phyloP scores from a whole-genome alignment of 441 rosid species.

The Aquilaria agallochum region DNA sequence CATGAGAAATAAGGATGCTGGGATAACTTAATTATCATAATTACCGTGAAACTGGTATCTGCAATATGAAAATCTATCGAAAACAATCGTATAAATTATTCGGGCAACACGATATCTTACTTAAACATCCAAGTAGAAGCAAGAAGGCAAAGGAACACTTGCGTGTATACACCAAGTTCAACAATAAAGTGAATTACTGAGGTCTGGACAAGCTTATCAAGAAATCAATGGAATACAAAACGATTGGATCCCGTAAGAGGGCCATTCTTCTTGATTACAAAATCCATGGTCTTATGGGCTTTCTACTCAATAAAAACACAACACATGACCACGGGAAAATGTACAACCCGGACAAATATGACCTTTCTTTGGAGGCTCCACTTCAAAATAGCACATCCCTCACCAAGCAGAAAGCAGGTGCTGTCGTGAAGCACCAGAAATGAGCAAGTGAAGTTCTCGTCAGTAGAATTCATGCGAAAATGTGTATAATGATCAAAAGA shows the following conservation, averaged over 20 bases:
- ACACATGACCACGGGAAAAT: slow-evolving; percentile 25
- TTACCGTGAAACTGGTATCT: too few species aligned
- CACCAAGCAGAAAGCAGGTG: slow-evolving; percentile 1
- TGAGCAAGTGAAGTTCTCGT: background rate
- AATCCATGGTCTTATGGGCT: slow-evolving; percentile 32
- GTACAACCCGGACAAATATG: slow-evolving; percentile 18
- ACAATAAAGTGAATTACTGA: slow-evolving; percentile 28
- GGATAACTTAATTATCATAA: too few species aligned
- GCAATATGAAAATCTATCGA: too few species aligned
- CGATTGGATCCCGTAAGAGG: slow-evolving; percentile 25
- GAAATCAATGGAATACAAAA: slow-evolving; percentile 41
- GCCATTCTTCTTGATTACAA: slow-evolving; percentile 26
- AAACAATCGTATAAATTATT: too few species aligned
- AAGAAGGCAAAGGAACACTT: too few species aligned
- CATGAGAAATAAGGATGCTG: too few species aligned
- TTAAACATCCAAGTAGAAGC: too few species aligned
- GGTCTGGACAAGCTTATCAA: slow-evolving; percentile 12
- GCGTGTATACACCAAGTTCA: slow-evolving; percentile 2
- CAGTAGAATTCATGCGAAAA: background rate
- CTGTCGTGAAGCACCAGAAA: background rate
- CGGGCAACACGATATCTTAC: too few species aligned
- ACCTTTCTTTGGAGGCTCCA: slow-evolving; percentile 18
- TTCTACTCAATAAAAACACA: slow-evolving; percentile 31
- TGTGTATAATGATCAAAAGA: slow-evolving; percentile 9
- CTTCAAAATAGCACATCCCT: slow-evolving; percentile 30